Conservation (phyloP, 495 filamentous ascomycete species). For the Penicillium atrosanguineum region DNA sequence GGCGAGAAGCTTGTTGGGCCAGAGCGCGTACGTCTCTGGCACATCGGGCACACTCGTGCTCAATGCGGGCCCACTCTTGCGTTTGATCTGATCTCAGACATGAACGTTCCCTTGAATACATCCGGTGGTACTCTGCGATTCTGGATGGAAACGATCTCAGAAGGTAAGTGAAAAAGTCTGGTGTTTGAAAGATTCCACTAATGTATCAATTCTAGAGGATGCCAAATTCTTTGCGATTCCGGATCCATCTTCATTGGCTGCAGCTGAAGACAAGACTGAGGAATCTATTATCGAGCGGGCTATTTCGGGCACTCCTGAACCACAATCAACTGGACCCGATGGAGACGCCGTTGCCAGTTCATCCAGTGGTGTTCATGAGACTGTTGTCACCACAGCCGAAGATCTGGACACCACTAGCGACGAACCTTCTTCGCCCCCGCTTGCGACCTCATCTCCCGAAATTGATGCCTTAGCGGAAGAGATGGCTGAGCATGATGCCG, state of each 20-base stretch:
- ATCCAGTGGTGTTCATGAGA: slow-evolving; percentile 16
- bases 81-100: slow-evolving; percentile 36
- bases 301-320: slow-evolving; percentile 22
- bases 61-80: slow-evolving; percentile 35
- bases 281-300: slow-evolving; percentile 31
- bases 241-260: slow-evolving; percentile 29
- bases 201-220: slow-evolving; percentile 21
- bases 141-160: slow-evolving; percentile 45
- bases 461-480: slow-evolving; percentile 7
- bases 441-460: slow-evolving; percentile 14
- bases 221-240: slow-evolving; percentile 45
- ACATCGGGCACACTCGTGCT: slow-evolving; percentile 39
- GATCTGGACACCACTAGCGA: background rate
- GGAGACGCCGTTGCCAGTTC: slow-evolving; percentile 35
- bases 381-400: background rate
- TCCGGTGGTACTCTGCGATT: slow-evolving; percentile 34
- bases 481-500: slow-evolving; percentile 20
- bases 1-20: slow-evolving; percentile 20
- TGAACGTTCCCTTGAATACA: slow-evolving; percentile 32
- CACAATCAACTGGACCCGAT: slow-evolving; percentile 13
- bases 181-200: background rate
- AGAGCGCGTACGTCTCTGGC: slow-evolving; percentile 45
- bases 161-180: slow-evolving; percentile 22
- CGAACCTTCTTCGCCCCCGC: background rate
- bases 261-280: slow-evolving; percentile 35